Conservation (phyloP, 1,284 basidiomycete genomes). For the Rhodotorula sp. region DNA sequence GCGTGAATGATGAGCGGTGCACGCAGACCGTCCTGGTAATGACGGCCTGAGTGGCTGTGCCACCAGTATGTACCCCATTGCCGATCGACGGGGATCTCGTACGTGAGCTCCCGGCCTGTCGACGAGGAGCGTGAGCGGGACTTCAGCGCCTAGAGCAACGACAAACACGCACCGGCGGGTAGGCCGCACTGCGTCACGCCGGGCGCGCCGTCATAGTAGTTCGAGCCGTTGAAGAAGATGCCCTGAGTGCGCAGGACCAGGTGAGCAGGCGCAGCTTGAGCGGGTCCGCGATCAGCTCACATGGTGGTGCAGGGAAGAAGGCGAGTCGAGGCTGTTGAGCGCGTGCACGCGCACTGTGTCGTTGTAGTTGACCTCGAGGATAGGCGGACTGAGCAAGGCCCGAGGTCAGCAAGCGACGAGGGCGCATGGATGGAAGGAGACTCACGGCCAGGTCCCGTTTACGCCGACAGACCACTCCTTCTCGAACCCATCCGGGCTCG, state of each 20-base stretch:
- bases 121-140: not conserved
- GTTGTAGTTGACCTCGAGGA: constrained; percentile 64
- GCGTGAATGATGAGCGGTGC: constrained; percentile 74
- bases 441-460: constrained; percentile 89
- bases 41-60: constrained; percentile 40
- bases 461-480: constrained; percentile 75
- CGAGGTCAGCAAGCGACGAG: not conserved
- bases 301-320: constrained; percentile 64
- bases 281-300: constrained; percentile 61
- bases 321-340: constrained; percentile 66
- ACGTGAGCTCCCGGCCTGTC: constrained; percentile 62
- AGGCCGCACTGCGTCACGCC: constrained; percentile 85
- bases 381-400: constrained; percentile 58
- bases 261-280: not conserved
- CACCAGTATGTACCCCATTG: constrained; percentile 41
- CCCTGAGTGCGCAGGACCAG: not conserved
- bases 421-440: constrained; percentile 5
- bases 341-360: constrained; percentile 77
- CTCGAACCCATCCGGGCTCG: constrained; percentile 71
- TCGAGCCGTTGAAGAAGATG: constrained; percentile 49
- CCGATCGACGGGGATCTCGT: constrained; percentile 72
- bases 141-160: too few relatives aligned
- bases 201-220: constrained; percentile 84
- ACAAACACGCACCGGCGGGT: constrained; percentile 60
- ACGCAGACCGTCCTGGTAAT: constrained; percentile 66